phyloP scores from a whole-genome alignment of 2,329 filamentous ascomycete genomes.

The Fusarium euwallaceae region DNA sequence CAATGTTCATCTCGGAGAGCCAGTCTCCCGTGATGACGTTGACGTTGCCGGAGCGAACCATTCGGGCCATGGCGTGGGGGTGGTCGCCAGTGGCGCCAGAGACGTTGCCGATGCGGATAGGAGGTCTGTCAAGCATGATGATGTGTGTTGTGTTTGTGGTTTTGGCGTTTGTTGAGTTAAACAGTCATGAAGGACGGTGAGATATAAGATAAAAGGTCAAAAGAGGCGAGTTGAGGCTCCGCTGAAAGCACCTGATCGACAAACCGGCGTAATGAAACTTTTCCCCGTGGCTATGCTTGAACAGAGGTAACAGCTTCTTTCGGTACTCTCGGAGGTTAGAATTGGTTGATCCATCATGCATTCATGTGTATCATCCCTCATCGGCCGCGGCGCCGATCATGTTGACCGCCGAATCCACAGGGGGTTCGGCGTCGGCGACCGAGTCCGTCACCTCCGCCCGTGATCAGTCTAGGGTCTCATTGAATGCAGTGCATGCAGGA shows the following conservation, averaged over 20 bases:
- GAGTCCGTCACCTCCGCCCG: conserved; percentile 17
- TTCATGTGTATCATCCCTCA: conserved; percentile 2
- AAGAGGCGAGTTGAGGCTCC: conserved; percentile 2
- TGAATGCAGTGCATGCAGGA: not conserved
- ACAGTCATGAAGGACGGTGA: not conserved
- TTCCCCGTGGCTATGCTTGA: not conserved
- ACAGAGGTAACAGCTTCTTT: not conserved
- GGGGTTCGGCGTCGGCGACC: conserved; percentile 31
- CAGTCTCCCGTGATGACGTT: conserved; percentile 57
- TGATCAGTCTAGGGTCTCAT: not conserved
- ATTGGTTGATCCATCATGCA: conserved; percentile 7
- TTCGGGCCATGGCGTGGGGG: conserved; percentile 51
- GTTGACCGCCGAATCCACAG: conserved; percentile 12
- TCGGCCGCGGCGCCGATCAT: conserved; percentile 30
- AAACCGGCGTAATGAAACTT: not conserved
- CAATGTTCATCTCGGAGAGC: conserved; percentile 65
- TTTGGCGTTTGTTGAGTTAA: not conserved
- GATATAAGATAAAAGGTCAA: not conserved
- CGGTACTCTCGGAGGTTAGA: not conserved
- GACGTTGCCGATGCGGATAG: conserved; percentile 52
- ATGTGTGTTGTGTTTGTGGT: not conserved
- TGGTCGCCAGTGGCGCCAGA: conserved; percentile 53
- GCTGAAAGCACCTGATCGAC: conserved; percentile 5
- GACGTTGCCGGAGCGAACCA: conserved; percentile 49
- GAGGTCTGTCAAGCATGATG: conserved; percentile 49